phyloP scores from a whole-genome alignment of 108 stramenopile genomes.

The Pelagomonas calceolata region DNA sequence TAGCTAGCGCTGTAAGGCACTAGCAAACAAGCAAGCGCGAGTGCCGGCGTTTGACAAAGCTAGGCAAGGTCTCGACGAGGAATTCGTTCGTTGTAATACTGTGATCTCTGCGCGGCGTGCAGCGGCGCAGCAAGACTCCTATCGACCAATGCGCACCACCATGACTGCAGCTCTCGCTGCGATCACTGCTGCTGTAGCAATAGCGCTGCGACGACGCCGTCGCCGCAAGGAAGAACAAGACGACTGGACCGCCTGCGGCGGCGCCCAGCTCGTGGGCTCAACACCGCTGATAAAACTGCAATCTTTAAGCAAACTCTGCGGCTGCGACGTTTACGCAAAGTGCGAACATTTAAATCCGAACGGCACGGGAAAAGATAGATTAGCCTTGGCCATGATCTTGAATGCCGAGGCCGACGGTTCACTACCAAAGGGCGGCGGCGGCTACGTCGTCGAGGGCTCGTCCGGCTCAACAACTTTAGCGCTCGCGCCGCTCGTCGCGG shows the following conservation, averaged over 20 bases:
- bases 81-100: too few relatives aligned
- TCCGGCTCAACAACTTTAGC: slow-evolving; percentile 92
- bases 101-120: too few relatives aligned
- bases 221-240: too few relatives aligned
- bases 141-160: too few relatives aligned
- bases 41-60: too few relatives aligned
- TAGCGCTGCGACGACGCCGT: too few relatives aligned
- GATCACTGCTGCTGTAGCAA: too few relatives aligned
- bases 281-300: neutral
- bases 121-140: too few relatives aligned
- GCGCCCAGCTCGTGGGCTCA: neutral
- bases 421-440: slow-evolving; percentile 25
- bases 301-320: neutral
- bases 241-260: neutral
- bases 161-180: too few relatives aligned
- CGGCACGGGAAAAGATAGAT: slow-evolving; percentile 83
- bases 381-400: slow-evolving; percentile 69
- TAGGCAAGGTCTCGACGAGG: too few relatives aligned
- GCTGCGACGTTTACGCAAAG: neutral
- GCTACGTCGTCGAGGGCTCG: slow-evolving; percentile 88
- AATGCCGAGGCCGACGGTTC: slow-evolving; percentile 39
- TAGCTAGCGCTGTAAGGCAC: too few relatives aligned
- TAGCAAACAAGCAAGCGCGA: too few relatives aligned
- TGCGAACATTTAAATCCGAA: slow-evolving; percentile 30
- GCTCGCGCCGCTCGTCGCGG: slow-evolving; percentile 62